These are phyloP conservation scores for Ophiostoma novo-ulmi DNA, from an alignment of 2,329 filamentous ascomycete species.

Conservation along the genomic window DNA sequence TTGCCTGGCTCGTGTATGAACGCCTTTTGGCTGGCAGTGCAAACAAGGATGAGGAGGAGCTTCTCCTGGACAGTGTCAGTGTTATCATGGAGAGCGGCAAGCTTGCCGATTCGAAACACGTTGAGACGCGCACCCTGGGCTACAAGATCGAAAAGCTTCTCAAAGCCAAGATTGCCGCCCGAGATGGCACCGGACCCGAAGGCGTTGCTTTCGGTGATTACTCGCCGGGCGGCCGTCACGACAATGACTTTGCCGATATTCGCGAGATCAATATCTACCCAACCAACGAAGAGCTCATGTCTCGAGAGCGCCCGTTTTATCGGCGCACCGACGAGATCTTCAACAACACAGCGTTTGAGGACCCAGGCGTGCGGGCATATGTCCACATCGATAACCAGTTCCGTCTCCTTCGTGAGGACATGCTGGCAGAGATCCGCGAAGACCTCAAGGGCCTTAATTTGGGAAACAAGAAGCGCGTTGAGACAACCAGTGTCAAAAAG, in stretches of 20 bases:
- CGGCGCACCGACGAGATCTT: slow-evolving; percentile 47
- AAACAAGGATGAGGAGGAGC: slow-evolving; percentile 26
- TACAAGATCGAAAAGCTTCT: slow-evolving; percentile 40
- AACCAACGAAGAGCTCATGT: slow-evolving; percentile 59
- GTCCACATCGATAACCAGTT: slow-evolving; percentile 66
- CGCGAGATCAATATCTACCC: slow-evolving; percentile 59
- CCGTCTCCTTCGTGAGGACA: slow-evolving; percentile 64
- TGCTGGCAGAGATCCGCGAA: slow-evolving; percentile 60
- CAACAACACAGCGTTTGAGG: slow-evolving; percentile 30
- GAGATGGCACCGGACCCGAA: neutral
- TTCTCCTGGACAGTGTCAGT: slow-evolving; percentile 28
- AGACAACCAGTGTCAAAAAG: slow-evolving; percentile 27
- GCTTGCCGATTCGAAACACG: slow-evolving; percentile 28
- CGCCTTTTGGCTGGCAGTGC: slow-evolving; percentile 39
- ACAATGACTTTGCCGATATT: slow-evolving; percentile 64
- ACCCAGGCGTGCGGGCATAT: slow-evolving; percentile 37
- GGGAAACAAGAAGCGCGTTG: slow-evolving; percentile 41
- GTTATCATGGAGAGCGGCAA: slow-evolving; percentile 30
- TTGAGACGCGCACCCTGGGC: slow-evolving; percentile 30
- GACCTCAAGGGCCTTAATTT: slow-evolving; percentile 48
- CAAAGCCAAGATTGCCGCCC: slow-evolving; percentile 25
- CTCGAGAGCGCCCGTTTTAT: slow-evolving; percentile 50
- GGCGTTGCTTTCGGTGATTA: neutral
- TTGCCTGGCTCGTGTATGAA: slow-evolving; percentile 48
- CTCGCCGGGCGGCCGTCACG: slow-evolving; percentile 61